Conservation (phyloP, 495 filamentous ascomycete species). For the Hypoxylon subgilvum region DNA sequence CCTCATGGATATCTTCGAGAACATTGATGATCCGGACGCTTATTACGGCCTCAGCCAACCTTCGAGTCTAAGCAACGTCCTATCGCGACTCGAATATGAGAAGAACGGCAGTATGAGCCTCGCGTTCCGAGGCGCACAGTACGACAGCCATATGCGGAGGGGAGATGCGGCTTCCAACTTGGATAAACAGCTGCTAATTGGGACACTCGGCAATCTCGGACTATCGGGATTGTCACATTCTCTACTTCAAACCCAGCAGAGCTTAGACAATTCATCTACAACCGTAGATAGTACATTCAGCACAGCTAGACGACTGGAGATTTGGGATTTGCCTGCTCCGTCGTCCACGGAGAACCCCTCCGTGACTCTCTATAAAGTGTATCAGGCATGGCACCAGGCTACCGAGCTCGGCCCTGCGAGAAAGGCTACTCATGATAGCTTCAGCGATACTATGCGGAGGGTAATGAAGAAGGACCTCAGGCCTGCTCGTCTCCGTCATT, state of each 20-base stretch:
- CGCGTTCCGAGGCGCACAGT: conserved; percentile 87
- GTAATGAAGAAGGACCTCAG: conserved; percentile 63
- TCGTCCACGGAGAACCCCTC: conserved; percentile 63
- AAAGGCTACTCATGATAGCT: conserved; percentile 63
- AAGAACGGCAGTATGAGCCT: conserved; percentile 85
- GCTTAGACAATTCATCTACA: conserved; percentile 58
- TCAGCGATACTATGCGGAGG: conserved; percentile 66
- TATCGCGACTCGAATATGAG: conserved; percentile 89
- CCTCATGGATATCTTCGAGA: conserved; percentile 80
- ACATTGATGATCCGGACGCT: conserved; percentile 92
- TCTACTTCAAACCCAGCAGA: conserved; percentile 67
- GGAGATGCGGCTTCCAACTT: conserved; percentile 45
- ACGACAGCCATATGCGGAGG: conserved; percentile 78
- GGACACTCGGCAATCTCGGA: conserved; percentile 68
- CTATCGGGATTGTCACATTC: conserved; percentile 75
- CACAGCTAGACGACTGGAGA: conserved; percentile 84
- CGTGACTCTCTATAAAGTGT: conserved; percentile 75
- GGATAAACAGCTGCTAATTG: conserved; percentile 62
- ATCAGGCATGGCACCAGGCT: conserved; percentile 77
- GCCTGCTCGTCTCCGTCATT: conserved; percentile 64
- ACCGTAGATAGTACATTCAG: conserved; percentile 73
- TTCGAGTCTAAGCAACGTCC: conserved; percentile 73
- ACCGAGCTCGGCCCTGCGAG: conserved; percentile 58
- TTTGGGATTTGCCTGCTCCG: conserved; percentile 89
- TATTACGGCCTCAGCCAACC: conserved; percentile 92